These are phyloP conservation scores for Pleomassaria siparia DNA, from an alignment of 2,329 filamentous ascomycete genomes.

Conservation along the genomic window DNA sequence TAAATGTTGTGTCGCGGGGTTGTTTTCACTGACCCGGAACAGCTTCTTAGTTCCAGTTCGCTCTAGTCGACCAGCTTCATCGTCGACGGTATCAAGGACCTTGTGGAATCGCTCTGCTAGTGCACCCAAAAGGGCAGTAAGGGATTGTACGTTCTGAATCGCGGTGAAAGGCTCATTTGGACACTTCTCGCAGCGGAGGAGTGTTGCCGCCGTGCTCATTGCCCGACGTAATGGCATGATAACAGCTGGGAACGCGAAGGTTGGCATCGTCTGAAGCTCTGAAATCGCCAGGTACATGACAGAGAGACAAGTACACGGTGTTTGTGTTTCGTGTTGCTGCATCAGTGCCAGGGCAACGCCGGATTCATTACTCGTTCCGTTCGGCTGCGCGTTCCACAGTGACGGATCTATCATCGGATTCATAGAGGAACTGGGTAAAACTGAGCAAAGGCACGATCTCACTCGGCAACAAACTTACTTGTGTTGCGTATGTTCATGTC, in stretches of 20 bases:
- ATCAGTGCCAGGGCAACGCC: not conserved
- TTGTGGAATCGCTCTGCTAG: conserved; percentile 47
- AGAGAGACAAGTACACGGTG: conserved; percentile 48
- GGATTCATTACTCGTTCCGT: not conserved
- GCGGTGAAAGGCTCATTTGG: conserved; percentile 45
- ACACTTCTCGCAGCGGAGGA: conserved; percentile 48
- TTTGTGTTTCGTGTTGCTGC: conserved; percentile 16
- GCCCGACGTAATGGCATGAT: conserved; percentile 46
- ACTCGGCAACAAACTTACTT: conserved; percentile 16
- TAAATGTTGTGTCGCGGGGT: conserved; percentile 39
- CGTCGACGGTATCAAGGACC: conserved; percentile 44
- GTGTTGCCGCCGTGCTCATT: conserved; percentile 41
- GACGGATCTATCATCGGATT: conserved; percentile 27
- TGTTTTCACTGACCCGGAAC: conserved; percentile 49
- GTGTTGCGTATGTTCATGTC: conserved; percentile 7
- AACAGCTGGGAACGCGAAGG: conserved; percentile 47
- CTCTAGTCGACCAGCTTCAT: conserved; percentile 40
- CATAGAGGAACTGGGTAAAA: conserved; percentile 12
- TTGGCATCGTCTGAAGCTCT: conserved; percentile 43
- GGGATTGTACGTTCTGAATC: conserved; percentile 49
- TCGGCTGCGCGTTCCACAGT: conserved; percentile 21
- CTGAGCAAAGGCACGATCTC: not conserved
- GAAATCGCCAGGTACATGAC: conserved; percentile 49
- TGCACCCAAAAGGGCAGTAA: conserved; percentile 46
- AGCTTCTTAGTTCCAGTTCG: conserved; percentile 39